Evolutionary conservation across 352 stramenopile genomes (phyloP).

Genomic region (Globisporangium solare): DNA sequence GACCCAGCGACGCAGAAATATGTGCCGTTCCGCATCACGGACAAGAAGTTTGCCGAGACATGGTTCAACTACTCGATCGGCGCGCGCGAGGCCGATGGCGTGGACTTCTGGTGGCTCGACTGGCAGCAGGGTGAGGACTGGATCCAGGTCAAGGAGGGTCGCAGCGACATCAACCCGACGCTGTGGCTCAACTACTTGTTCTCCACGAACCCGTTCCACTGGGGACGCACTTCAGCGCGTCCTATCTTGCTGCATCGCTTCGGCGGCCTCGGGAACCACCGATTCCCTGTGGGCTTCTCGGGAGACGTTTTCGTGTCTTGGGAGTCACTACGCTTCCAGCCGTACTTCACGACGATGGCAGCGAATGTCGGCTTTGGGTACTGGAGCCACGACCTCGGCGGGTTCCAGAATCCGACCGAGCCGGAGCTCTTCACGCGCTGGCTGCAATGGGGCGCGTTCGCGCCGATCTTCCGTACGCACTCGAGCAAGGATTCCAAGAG

Average conservation of each 20-base stretch:
- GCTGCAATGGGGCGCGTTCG: conserved; percentile 40
- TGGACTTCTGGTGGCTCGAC: conserved; percentile 63
- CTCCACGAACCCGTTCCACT: conserved; percentile 30
- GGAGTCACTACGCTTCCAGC: conserved; percentile 35
- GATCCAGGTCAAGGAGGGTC: conserved; percentile 19
- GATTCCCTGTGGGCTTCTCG: conserved; percentile 50
- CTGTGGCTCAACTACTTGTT: conserved; percentile 49
- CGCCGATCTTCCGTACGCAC: conserved; percentile 37
- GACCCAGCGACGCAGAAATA: conserved; percentile 24
- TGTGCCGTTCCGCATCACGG: conserved; percentile 32
- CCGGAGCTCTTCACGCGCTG: conserved; percentile 38
- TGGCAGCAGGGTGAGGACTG: conserved; percentile 56
- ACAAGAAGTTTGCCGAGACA: conserved; percentile 23
- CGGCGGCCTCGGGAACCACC: conserved; percentile 45
- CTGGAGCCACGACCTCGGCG: conserved; percentile 48
- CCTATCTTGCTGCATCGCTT: conserved; percentile 40
- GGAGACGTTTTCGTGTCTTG: conserved; percentile 36
- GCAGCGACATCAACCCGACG: conserved; percentile 37
- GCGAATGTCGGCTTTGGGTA: conserved; percentile 44
- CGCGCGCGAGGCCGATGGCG: conserved; percentile 19
- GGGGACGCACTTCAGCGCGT: conserved; percentile 16
- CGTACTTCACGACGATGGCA: conserved; percentile 41
- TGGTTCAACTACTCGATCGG: conserved; percentile 28
- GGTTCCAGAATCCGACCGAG: conserved; percentile 22
- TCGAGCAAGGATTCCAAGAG: conserved; percentile 25